Evolutionary conservation across 192 early-diverging fungal genomes (phyloP).

Genomic region (Geranomyces michiganensis): DNA sequence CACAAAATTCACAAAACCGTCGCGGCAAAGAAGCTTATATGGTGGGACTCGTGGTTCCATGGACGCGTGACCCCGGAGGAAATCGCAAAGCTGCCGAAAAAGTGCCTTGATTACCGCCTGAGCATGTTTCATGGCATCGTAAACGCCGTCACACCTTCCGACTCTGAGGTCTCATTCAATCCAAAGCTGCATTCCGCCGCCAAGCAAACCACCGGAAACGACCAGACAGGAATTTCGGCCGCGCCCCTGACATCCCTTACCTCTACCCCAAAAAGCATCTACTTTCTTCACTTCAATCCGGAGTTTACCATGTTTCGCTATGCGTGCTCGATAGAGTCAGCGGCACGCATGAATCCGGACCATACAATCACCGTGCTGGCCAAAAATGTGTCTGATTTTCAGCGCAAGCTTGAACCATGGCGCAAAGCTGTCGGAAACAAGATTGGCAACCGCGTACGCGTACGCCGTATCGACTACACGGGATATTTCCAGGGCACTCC

Average conservation of each 20-base stretch:
- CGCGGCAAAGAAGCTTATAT: constrained; percentile 5
- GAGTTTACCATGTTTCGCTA: constrained; percentile 31
- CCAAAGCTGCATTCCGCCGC: background rate
- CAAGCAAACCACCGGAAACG: background rate
- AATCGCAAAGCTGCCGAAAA: background rate
- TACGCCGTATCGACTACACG: constrained; percentile 23
- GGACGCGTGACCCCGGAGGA: constrained; percentile 6
- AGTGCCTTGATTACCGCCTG: constrained; percentile 11
- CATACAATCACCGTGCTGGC: constrained; percentile 37
- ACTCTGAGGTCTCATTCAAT: background rate
- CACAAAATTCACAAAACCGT: background rate
- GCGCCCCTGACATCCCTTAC: background rate
- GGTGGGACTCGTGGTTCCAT: constrained; percentile 20
- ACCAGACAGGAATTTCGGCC: background rate
- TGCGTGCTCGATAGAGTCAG: constrained; percentile 43
- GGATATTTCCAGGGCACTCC: constrained; percentile 34
- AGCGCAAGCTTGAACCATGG: constrained; percentile 22
- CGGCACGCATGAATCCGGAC: constrained; percentile 32
- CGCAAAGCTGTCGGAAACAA: constrained; percentile 6
- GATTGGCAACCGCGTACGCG: constrained; percentile 5
- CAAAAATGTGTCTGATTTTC: constrained; percentile 26
- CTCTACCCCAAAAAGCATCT: constrained; percentile 30
- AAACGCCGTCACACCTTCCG: background rate
- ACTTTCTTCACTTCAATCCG: constrained; percentile 44
- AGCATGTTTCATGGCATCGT: background rate